phyloP scores from a whole-genome alignment of 805 yeast species.

The Myxozyma mucilagina region DNA sequence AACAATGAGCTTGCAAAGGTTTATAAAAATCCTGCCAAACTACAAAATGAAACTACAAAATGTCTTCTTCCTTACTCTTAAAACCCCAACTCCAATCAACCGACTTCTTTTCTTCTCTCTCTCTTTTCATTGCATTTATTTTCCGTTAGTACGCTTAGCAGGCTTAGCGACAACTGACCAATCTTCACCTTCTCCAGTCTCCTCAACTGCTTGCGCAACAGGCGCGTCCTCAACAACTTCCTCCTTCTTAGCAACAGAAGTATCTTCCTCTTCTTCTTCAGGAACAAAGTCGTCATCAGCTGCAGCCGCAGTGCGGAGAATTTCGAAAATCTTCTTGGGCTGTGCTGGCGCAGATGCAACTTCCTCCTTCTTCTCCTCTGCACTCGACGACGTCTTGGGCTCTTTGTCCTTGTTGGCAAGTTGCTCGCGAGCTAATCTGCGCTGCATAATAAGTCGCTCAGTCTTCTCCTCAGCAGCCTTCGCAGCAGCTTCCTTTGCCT shows the following conservation, averaged over 20 bases:
- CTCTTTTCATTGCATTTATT: not conserved
- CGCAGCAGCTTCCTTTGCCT: conserved; percentile 16
- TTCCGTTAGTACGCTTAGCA: conserved; percentile 18
- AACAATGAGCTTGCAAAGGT: too few species aligned
- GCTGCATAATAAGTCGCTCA: not conserved
- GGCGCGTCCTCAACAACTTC: conserved; percentile 21
- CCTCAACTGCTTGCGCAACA: conserved; percentile 15
- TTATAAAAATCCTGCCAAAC: not conserved
- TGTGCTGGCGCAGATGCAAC: conserved; percentile 9
- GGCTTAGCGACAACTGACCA: conserved; percentile 32
- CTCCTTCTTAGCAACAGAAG: not conserved
- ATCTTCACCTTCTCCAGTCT: conserved; percentile 30
- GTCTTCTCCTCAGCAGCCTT: conserved; percentile 7
- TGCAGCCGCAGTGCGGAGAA: conserved; percentile 21
- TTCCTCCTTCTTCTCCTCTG: conserved; percentile 25
- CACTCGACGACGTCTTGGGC: not conserved
- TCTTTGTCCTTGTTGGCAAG: not conserved
- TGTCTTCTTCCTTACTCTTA: not conserved
- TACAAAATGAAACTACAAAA: not conserved
- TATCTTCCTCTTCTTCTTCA: conserved; percentile 27
- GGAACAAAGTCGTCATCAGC: conserved; percentile 29
- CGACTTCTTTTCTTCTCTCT: not conserved
- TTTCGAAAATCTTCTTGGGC: conserved; percentile 19
- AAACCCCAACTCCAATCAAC: not conserved
- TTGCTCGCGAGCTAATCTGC: conserved; percentile 1